Evolutionary conservation across 1,139 yeast species (phyloP), one percentile per base, ranked within the genome.

Genomic region (Pichiaceae sp.): DNA sequence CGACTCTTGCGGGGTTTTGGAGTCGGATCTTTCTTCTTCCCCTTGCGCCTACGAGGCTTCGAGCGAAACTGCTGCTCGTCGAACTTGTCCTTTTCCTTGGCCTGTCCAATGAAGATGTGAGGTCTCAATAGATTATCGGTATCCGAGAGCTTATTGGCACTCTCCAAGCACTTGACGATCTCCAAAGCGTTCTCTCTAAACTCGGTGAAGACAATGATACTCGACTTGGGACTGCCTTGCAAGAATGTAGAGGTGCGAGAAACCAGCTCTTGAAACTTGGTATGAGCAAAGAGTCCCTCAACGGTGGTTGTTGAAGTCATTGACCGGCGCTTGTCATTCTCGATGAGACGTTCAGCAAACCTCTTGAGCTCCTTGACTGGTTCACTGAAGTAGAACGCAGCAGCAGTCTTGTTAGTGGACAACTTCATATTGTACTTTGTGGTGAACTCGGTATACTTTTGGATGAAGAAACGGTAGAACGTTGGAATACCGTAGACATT

Each of bases 41-140:
- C 57, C 32, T 65, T 68, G 45, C 64, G 68, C 25, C 66, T 60
- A 33, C 56, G 56, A 35, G 62, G 54, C 42, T 66, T 68, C 31
- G 59, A 52, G n/a, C 58, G 47, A 43, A 60, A 74, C 17, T 62
- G 63, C 1, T 58, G 70, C 39, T 75, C 79, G 52, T 78, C 81
- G 48, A 78, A 76, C 29, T 72, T 77, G 35, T 76, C 84, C 50
- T 73, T 76, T 26, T 68, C 76, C 37, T 57, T 63, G 0, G 77
- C 61, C 45, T 93, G 99, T 0, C 99, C 99, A 44, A 93, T 84
- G 54, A 93, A 93, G 20, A 91, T 75, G 54, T 86, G 95, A 0
- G 98, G 85, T 38, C 73, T 71, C 19, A 83, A 66, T 3, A 52
- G 46, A 4, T 38, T 39, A 24, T 32, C 19, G 9, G 23, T 27